Evolutionary conservation across 2,329 filamentous ascomycete species (phyloP), one percentile per base, ranked within the genome.

Genomic region (Scolecobasidium constrictum): DNA sequence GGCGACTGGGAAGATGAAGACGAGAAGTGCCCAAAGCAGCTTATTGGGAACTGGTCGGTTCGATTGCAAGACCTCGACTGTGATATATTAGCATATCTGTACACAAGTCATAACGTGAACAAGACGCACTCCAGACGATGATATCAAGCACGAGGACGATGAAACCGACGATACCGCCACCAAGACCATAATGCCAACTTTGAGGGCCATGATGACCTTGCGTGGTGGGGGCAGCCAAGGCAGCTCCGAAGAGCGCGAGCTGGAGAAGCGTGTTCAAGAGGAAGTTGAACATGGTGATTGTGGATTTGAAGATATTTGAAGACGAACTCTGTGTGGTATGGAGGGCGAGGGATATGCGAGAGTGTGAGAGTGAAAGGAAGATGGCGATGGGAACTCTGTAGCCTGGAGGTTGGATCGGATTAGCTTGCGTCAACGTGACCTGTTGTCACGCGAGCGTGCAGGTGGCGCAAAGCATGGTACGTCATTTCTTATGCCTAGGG

Each of bases 61-160:
- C 33, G 76, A 80, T 59, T 79, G 74, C 45, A 81, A 61, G 49
- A 81, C 71, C 60, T 81, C 77, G 51, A 80, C 77, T 81, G 49
- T 16, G 48, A 19, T 20, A 23, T 15, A 11, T 21, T 13, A n/a
- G n/a, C n/a, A n/a, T n/a, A n/a, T n/a, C n/a, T n/a, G n/a, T n/a
- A 23, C 20, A 7, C 7, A 9, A 16, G 7, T 9, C 7, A 36
- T 18, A 19, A 6, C 12, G 35, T 20, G 35, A 19, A 31, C 9
- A 36, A 17, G 9, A 66, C 75, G 20, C 65, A 81, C 77, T 68
- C 56, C 72, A 78, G 31, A 77, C 74, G 23, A 81, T 69, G 31
- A 81, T 71, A 49, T 81, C 77, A 5, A 81, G 62, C 12, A 81
- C 59, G 19, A 81, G 57, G 3, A 81, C 64, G 43, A 80, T 71